phyloP scores from a whole-genome alignment of 257 asterid species.

The Gardenia jasminoides region DNA sequence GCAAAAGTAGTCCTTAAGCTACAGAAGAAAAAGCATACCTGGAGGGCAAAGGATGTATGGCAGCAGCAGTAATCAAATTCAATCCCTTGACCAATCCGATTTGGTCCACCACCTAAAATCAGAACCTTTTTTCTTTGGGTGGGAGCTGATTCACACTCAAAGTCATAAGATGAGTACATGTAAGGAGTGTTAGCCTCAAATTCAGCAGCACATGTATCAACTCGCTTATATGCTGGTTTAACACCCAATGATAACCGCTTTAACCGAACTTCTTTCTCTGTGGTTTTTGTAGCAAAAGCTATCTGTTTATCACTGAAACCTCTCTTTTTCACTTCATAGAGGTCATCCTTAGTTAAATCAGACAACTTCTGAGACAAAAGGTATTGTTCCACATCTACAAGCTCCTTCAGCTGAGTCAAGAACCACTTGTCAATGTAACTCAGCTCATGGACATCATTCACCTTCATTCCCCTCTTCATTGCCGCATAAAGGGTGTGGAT shows the following conservation, averaged over 20 bases:
- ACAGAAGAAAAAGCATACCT: slow-evolving; percentile 48
- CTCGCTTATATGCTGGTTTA: slow-evolving; percentile 86
- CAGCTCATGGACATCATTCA: slow-evolving; percentile 77
- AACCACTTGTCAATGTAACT: slow-evolving; percentile 89
- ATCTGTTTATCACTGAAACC: slow-evolving; percentile 96
- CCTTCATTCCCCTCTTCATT: slow-evolving; percentile 90
- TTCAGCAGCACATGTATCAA: slow-evolving; percentile 99
- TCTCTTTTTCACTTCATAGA: slow-evolving; percentile 89
- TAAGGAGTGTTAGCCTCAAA: slow-evolving; percentile 98
- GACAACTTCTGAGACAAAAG: slow-evolving; percentile 51
- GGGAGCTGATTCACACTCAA: slow-evolving; percentile 90
- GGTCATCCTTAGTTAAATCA: slow-evolving; percentile 69
- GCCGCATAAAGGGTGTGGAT: slow-evolving; percentile 92
- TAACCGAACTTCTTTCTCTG: slow-evolving; percentile 74
- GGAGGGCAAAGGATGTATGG: slow-evolving; percentile 94
- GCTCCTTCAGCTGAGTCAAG: slow-evolving; percentile 86
- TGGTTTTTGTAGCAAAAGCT: slow-evolving; percentile 71
- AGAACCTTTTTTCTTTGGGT: slow-evolving; percentile 71
- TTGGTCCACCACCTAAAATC: slow-evolving; percentile 98
- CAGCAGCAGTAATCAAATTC: slow-evolving; percentile 99
- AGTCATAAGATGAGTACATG: slow-evolving; percentile 88
- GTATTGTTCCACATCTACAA: slow-evolving; percentile 85
- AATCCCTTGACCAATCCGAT: slow-evolving; percentile 97
- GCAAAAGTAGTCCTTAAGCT: slow-evolving; percentile 5
- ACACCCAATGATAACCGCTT: slow-evolving; percentile 79